These are phyloP conservation scores for Pythium sukuiense DNA, from an alignment of 352 stramenopile genomes.

Conservation along the genomic window DNA sequence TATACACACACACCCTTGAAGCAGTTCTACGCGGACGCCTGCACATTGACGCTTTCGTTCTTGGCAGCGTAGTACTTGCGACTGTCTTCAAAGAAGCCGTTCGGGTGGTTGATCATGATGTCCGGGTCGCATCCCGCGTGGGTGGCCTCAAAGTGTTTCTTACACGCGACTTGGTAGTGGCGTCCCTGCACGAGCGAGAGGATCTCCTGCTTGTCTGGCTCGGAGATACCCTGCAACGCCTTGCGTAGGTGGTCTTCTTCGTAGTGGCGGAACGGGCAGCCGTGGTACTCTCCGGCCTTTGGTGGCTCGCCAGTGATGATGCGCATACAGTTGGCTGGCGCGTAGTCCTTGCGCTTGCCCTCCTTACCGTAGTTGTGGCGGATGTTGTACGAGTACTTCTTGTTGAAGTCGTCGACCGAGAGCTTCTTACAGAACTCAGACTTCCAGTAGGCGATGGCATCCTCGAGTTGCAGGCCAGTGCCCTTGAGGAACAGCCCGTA, in stretches of 20 bases:
- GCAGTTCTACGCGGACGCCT: constrained; percentile 25
- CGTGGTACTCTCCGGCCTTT: constrained; percentile 94
- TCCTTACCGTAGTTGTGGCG: constrained; percentile 99
- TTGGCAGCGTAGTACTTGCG: constrained; percentile 92
- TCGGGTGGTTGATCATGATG: constrained; percentile 98
- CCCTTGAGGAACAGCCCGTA: constrained; percentile 99
- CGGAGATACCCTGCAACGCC: constrained; percentile 76
- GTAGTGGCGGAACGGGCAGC: constrained; percentile 97
- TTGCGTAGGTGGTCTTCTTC: constrained; percentile 92
- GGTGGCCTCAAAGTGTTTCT: constrained; percentile 96
- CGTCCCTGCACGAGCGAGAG: constrained; percentile 88
- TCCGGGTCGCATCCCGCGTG: constrained; percentile 85
- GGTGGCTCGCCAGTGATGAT: constrained; percentile 97
- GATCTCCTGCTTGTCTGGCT: constrained; percentile 93
- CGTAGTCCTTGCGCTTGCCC: constrained; percentile 97
- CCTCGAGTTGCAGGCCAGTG: constrained; percentile 94
- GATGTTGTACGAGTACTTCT: constrained; percentile 99
- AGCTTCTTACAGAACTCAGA: constrained; percentile 93
- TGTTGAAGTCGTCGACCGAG: constrained; percentile 97
- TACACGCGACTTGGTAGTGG: constrained; percentile 98
- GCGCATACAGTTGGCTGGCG: constrained; percentile 95
- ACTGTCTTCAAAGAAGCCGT: constrained; percentile 97
- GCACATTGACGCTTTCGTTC: constrained; percentile 63
- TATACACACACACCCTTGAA: constrained; percentile 22
- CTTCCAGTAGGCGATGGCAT: constrained; percentile 96